A percentile compares a stretch with the other conserved stretches of the same genome.
These are phyloP conservation scores for Rhodosporidiobolus sp. DNA, from an alignment of 768 basidiomycete genomes.

Conservation along the genomic window DNA sequence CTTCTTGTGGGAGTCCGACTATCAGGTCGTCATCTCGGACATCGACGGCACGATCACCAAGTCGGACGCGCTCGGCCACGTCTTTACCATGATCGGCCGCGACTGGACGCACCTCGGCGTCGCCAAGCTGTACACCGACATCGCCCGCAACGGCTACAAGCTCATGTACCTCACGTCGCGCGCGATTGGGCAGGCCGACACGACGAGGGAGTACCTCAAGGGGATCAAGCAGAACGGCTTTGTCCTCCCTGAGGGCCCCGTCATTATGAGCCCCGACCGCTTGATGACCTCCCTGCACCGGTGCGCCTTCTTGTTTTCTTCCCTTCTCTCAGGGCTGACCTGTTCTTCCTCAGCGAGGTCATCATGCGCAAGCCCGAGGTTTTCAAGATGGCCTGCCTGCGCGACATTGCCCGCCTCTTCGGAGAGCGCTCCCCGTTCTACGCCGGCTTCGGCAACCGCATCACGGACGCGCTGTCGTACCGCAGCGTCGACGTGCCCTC, in stretches of 20 bases:
- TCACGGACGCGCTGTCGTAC: constrained; percentile 97
- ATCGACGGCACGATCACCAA: constrained; percentile 99
- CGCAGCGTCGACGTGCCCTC: constrained; percentile 91
- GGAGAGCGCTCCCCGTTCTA: constrained; percentile 71
- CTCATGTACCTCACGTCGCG: constrained; percentile 96
- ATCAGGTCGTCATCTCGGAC: constrained; percentile 87
- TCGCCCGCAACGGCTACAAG: constrained; percentile 91
- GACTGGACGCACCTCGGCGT: constrained; percentile 98
- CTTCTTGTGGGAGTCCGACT: constrained; percentile 92
- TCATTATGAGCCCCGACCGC: constrained; percentile 97
- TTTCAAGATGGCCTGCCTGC: constrained; percentile 99
- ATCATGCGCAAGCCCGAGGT: constrained; percentile 98
- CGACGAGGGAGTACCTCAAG: constrained; percentile 88
- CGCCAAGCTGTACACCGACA: constrained; percentile 95
- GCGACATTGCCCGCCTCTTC: constrained; percentile 89
- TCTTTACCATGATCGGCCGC: constrained; percentile 94
- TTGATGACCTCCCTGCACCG: constrained; percentile 90
- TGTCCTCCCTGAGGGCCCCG: constrained; percentile 93
- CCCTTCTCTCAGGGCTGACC: not conserved
- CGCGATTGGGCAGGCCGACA: constrained; percentile 96
- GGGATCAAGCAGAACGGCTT: constrained; percentile 94
- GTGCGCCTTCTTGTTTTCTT: constrained; percentile 53
- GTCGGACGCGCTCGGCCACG: constrained; percentile 94
- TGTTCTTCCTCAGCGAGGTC: constrained; percentile 67
- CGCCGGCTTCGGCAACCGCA: constrained; percentile 95